Conservation (phyloP, 495 filamentous ascomycete genomes). For the Penicillium salamii region DNA sequence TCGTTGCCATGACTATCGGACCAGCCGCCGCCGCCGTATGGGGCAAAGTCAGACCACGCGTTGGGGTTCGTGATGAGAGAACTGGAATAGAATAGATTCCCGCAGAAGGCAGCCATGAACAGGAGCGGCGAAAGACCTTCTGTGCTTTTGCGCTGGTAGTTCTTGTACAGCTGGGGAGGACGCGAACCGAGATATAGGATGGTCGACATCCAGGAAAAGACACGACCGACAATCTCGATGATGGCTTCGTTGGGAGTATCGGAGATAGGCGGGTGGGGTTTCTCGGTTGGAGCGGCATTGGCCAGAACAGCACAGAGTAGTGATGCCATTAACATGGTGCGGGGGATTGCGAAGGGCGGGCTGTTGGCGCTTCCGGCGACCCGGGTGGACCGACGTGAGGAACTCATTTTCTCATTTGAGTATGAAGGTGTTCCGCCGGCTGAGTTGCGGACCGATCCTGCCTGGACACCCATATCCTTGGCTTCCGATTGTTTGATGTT, state of each 20-base stretch:
- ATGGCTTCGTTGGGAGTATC: constrained; percentile 23
- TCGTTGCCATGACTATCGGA: constrained; percentile 58
- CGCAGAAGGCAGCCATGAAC: constrained; percentile 69
- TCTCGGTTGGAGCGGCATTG: constrained; percentile 40
- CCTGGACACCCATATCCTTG: constrained; percentile 32
- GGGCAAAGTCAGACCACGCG: constrained; percentile 58
- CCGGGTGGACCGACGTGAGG: constrained; percentile 30
- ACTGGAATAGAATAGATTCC: constrained; percentile 69
- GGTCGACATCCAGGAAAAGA: constrained; percentile 66
- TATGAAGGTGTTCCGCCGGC: constrained; percentile 30
- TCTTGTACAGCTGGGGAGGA: constrained; percentile 69
- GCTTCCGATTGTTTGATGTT: constrained; percentile 20
- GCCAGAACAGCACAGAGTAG: constrained; percentile 45
- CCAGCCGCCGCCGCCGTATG: constrained; percentile 68
- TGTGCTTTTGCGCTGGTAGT: constrained; percentile 63
- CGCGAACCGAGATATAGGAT: constrained; percentile 67
- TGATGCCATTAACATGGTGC: constrained; percentile 44
- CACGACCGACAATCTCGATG: constrained; percentile 49
- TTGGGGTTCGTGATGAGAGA: constrained; percentile 67
- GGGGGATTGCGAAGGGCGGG: constrained; percentile 35
- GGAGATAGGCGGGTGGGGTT: constrained; percentile 20
- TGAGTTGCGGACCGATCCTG: constrained; percentile 18
- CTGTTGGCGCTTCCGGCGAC: constrained; percentile 24
- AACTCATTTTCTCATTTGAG: constrained; percentile 38
- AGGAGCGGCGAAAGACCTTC: constrained; percentile 65